Evolutionary conservation across 768 basidiomycete species (phyloP), one percentile per base, ranked within the genome.

Genomic region (Calocera cornea): DNA sequence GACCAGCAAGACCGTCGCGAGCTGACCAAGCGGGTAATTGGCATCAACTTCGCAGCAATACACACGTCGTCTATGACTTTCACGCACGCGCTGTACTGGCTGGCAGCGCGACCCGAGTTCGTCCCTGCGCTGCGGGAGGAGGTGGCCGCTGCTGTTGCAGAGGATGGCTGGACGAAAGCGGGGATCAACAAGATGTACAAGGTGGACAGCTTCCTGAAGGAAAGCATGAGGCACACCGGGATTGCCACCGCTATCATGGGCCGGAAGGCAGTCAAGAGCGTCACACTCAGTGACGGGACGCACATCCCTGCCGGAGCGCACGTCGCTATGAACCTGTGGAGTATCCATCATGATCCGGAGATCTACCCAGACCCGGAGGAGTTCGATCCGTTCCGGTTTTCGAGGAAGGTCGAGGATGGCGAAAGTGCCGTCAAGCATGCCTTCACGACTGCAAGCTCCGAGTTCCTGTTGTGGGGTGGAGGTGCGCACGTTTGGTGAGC

Each of bases 161-260:
- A 73, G 29, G 72, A 69, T 70, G 78, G 66, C 60, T 82, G 81
- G 80, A 76, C 76, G 1, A 83, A 82, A 70, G 72, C 72, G 16
- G 76, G 78, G 0, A 70, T 81, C 67, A 74, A 76, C 12, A 74
- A 76, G 60, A 79, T 83, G 79, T 72, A 70, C 64, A 79, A 77
- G 69, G 64, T 82, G 1, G 84, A 85, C 69, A 84, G 83, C 69
- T 83, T 84, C 71, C 63, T 85, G n/a, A 80, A 78, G 64, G 83
- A 84, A 71, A 75, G 77, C 3, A 76, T 79, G 69, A 74, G 81
- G 19, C 64, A 79, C 10, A 73, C 73, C 64, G 77, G 76, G 0
- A 69, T 79, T 40, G 69, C 69, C 1, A 31, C 64, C 11, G 24
- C 31, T 2, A 60, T 22, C 16, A 60, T 60, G 54, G 27, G 31